Evolutionary conservation across 139 green algal genomes (phyloP).

Genomic region (Coccomyxa sp.): DNA sequence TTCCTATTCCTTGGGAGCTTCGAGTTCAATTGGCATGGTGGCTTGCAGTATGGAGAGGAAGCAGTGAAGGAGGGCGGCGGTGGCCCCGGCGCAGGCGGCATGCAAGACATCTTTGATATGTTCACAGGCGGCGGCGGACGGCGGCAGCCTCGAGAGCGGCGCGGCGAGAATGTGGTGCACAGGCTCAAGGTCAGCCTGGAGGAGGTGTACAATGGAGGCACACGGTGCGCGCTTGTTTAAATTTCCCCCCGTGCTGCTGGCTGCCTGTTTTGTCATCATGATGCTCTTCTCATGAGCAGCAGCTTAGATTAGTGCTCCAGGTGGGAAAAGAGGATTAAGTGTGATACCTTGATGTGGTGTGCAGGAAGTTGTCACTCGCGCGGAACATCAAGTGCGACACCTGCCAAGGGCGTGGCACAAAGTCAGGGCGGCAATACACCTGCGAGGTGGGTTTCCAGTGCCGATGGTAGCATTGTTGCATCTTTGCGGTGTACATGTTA

Average conservation of each 20-base stretch:
- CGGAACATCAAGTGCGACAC: conserved; percentile 85
- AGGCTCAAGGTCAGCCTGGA: conserved; percentile 83
- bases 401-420: conserved; percentile 86
- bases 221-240: conserved; percentile 40
- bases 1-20: too few relatives aligned
- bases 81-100: conserved; percentile 64
- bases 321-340: too few relatives aligned
- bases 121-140: conserved; percentile 71
- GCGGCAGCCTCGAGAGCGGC: conserved; percentile 52
- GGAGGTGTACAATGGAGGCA: conserved; percentile 86
- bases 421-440: conserved; percentile 76
- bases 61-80: conserved; percentile 91
- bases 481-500: neutral
- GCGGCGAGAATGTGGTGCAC: conserved; percentile 95
- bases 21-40: too few relatives aligned
- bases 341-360: neutral
- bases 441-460: conserved; percentile 43
- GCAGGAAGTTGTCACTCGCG: conserved; percentile 89
- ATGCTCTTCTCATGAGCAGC: too few relatives aligned
- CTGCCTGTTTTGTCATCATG: neutral
- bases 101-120: conserved; percentile 92
- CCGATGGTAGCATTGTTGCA: too few relatives aligned
- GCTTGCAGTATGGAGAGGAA: conserved; percentile 95
- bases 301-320: too few relatives aligned
- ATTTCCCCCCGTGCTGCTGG: neutral